Conservation (phyloP, 2,329 filamentous ascomycete species). For the Xylariaceae sp. region DNA sequence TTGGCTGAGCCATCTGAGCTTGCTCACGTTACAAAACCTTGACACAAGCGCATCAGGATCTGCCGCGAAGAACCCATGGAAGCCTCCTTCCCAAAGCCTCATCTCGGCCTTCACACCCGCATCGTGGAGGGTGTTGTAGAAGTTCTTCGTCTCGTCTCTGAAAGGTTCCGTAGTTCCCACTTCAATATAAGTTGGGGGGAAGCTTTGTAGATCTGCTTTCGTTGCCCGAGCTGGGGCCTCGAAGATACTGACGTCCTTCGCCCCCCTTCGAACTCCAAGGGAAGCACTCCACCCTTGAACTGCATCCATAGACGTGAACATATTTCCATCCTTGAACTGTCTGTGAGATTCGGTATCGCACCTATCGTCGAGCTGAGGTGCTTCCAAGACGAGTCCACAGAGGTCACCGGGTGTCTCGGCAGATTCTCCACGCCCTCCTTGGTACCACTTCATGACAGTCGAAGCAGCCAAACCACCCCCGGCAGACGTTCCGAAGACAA, state of each 20-base stretch:
- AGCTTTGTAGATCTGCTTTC: slow-evolving; percentile 11
- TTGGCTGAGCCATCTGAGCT: slow-evolving; percentile 25
- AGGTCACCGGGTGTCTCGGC: slow-evolving; percentile 6
- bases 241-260: slow-evolving; percentile 20
- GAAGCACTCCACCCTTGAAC: slow-evolving; percentile 25
- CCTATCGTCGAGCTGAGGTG: slow-evolving; percentile 30
- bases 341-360: slow-evolving; percentile 24
- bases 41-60: slow-evolving; percentile 22
- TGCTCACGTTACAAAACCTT: slow-evolving; percentile 21
- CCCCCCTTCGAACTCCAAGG: slow-evolving; percentile 20
- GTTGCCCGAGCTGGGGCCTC: slow-evolving; percentile 30
- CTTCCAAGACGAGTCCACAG: slow-evolving; percentile 26
- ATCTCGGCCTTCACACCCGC: slow-evolving; percentile 25
- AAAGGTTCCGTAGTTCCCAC: slow-evolving; percentile 28
- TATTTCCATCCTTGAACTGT: slow-evolving; percentile 27
- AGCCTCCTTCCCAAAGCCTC: slow-evolving; percentile 23
- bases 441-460: slow-evolving; percentile 27
- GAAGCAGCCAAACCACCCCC: slow-evolving; percentile 29
- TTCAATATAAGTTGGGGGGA: slow-evolving; percentile 29
- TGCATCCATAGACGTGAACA: slow-evolving; percentile 27
- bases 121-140: slow-evolving; percentile 11
- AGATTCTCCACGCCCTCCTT: slow-evolving; percentile 12
- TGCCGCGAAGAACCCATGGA: slow-evolving; percentile 31
- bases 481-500: slow-evolving; percentile 28
- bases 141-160: slow-evolving; percentile 23